phyloP scores from a whole-genome alignment of 83 land plant genomes.

The Diphasiastrum complanatum region DNA sequence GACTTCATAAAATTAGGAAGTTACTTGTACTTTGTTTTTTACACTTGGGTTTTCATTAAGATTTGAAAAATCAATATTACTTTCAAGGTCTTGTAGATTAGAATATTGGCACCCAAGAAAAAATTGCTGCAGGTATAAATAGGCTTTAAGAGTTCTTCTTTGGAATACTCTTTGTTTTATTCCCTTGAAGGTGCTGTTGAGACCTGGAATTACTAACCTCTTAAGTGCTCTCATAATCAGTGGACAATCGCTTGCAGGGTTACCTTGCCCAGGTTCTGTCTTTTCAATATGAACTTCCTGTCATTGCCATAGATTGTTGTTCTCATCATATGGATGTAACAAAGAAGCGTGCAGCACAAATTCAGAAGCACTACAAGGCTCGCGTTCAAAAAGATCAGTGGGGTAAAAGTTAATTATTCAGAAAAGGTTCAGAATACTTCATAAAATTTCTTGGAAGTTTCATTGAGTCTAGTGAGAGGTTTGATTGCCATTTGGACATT shows the following conservation, averaged over 20 bases:
- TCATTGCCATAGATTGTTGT: conserved; percentile 20
- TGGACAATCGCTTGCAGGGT: conserved; percentile 19
- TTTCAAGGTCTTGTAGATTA: too few relatives aligned
- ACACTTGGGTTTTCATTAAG: too few relatives aligned
- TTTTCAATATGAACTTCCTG: conserved; percentile 21
- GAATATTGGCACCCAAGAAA: too few relatives aligned
- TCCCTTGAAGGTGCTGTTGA: background rate
- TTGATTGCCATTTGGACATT: background rate
- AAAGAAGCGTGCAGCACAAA: conserved; percentile 15
- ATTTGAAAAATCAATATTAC: too few relatives aligned
- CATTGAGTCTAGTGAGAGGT: background rate
- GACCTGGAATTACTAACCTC: too few relatives aligned
- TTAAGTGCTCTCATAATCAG: too few relatives aligned
- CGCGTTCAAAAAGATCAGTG: conserved; percentile 17
- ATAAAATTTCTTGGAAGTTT: background rate
- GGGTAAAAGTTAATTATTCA: conserved; percentile 22
- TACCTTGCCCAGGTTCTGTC: conserved; percentile 25
- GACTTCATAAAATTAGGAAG: too few relatives aligned
- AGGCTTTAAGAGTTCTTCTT: too few relatives aligned
- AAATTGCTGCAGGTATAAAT: too few relatives aligned
- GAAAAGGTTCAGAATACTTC: background rate
- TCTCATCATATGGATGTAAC: conserved; percentile 15
- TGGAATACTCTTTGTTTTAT: background rate
- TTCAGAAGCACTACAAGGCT: conserved; percentile 11
- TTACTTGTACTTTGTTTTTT: too few relatives aligned